Evolutionary conservation across 2,329 filamentous ascomycete genomes (phyloP), one percentile per base, ranked within the genome.

Genomic region (Aspergillus arachidicola): DNA sequence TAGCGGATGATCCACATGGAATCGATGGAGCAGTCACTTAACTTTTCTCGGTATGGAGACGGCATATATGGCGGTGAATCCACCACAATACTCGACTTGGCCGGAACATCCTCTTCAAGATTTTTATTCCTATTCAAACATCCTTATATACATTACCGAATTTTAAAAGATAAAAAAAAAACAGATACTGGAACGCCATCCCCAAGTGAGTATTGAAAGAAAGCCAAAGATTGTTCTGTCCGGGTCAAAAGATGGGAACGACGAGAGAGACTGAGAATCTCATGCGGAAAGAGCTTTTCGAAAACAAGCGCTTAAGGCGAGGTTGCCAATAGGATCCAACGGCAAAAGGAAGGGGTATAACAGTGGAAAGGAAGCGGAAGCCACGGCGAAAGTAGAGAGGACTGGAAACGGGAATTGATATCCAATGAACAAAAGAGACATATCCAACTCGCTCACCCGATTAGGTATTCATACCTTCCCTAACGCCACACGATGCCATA

Each of bases 401-500:
- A 57, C 48, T 19, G 41, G 23, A 43, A 36, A 38, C 23, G 45
- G 51, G n/a, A 61, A 62, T 45, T 21, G 23, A 38, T 32, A 61
- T 57, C 56, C 62, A 60, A 38, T 41, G n/a, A 59, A 59, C 38
- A 62, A 28, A 46, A 56, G 58, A 54, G 48, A 57, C 36, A 36
- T 60, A 64, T 53, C 45, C 64, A 63, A 62, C 57, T 63, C 50
- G 60, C 60, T 65, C 57, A 64, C 30, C 46, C 46, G 53, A 55
- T 38, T 16, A 45, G 38, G 19, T 60, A 54, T 60, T 45, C 51
- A 62, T 34, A 43, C 59, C 58, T 63, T 60, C 64, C 58, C 57
- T 41, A 68, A 68, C 67, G 66, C 66, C 67, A 61, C 48, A 38
- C 68, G 56, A 70, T 70, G 63, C 68, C 63, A 68, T 56, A 57